These are phyloP conservation scores for Mesotaenium endlicherianum DNA, from an alignment of 139 green algal species.

Conservation along the genomic window DNA sequence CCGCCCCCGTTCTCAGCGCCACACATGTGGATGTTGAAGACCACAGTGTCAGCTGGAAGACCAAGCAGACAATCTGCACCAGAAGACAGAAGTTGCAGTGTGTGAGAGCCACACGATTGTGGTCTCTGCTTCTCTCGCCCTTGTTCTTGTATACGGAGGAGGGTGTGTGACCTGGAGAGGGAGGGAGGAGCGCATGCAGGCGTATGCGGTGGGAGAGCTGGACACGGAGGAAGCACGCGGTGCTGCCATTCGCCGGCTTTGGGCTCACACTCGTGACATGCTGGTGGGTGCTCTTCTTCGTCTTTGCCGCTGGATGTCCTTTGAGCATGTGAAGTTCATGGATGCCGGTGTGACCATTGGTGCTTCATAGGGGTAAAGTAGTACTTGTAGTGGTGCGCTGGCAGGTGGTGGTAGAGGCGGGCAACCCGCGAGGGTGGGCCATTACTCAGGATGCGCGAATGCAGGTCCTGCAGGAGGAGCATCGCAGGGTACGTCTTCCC, in stretches of 20 bases:
- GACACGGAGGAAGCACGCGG: background rate
- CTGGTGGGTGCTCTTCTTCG: background rate
- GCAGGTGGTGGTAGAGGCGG: conserved; percentile 27
- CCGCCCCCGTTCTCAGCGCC: too few species aligned
- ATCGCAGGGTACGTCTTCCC: too few species aligned
- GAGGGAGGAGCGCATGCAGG: too few species aligned
- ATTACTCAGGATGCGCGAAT: conserved; percentile 3
- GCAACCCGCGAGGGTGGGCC: conserved; percentile 14
- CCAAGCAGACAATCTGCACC: background rate
- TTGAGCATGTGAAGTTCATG: background rate
- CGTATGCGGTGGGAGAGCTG: conserved; percentile 35
- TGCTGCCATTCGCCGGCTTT: background rate
- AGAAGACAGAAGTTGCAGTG: background rate
- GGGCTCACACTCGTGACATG: conserved; percentile 12
- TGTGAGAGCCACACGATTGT: background rate
- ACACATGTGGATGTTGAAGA: too few species aligned
- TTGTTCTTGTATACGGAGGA: background rate
- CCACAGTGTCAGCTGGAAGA: too few species aligned
- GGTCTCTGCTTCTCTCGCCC: background rate
- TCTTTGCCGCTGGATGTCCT: background rate
- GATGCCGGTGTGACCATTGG: background rate
- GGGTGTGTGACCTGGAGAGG: too few species aligned
- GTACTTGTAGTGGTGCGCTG: too few species aligned
- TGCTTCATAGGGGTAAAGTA: too few species aligned
- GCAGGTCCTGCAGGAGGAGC: conserved; percentile 13